phyloP scores from a whole-genome alignment of 83 land plant species.

The Diphasiastrum complanatum region DNA sequence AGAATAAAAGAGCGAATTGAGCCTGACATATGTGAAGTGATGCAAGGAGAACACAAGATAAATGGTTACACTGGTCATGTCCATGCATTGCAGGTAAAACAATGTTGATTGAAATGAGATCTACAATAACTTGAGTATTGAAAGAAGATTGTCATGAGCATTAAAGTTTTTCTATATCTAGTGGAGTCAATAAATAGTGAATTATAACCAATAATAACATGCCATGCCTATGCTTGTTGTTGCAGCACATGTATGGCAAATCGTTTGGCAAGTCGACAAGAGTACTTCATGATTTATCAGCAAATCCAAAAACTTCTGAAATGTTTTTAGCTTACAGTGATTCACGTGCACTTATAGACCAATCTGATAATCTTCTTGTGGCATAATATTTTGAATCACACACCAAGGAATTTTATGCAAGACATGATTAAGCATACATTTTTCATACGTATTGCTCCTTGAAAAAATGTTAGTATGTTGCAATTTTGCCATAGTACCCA shows the following conservation, averaged over 20 bases:
- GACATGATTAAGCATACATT: too few relatives aligned
- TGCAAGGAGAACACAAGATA: conserved; percentile 20
- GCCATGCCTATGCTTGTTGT: neutral
- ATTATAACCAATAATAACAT: neutral
- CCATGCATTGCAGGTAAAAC: conserved; percentile 24
- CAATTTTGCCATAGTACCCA: too few relatives aligned
- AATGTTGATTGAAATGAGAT: neutral
- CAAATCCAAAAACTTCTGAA: conserved; percentile 18
- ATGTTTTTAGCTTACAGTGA: conserved; percentile 14
- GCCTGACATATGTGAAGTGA: conserved; percentile 10
- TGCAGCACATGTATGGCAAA: conserved; percentile 26
- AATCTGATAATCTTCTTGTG: conserved; percentile 12
- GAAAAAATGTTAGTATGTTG: too few relatives aligned
- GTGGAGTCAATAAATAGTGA: neutral
- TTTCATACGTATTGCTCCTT: too few relatives aligned
- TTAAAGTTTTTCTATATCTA: neutral
- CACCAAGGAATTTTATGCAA: too few relatives aligned
- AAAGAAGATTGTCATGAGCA: neutral
- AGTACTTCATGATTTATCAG: conserved; percentile 15
- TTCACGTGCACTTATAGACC: conserved; percentile 21
- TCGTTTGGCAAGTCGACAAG: conserved; percentile 25
- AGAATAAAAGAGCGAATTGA: conserved; percentile 11
- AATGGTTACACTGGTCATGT: conserved; percentile 28
- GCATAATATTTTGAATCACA: too few relatives aligned
- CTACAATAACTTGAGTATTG: neutral